These are phyloP conservation scores for Lipomyces orientalis DNA, from an alignment of 805 yeast species.

Conservation along the genomic window DNA sequence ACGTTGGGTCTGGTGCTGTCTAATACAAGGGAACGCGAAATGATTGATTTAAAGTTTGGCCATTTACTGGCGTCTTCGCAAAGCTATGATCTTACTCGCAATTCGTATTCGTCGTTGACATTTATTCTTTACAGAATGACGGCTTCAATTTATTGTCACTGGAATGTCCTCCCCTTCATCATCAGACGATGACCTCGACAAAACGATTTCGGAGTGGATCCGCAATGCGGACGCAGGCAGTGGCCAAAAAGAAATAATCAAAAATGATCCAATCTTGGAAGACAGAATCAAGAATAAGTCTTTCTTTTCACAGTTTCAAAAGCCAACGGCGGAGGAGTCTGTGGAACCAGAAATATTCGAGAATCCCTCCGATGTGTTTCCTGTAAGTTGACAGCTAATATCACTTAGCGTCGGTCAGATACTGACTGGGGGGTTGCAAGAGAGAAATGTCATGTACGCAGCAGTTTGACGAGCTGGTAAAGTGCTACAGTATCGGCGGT, in stretches of 20 bases:
- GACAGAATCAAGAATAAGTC: conserved; percentile 2
- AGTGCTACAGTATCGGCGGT: conserved; percentile 90
- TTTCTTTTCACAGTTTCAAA: background rate
- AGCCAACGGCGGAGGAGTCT: background rate
- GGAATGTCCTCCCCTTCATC: conserved; percentile 1
- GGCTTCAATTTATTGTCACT: background rate
- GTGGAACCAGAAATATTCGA: background rate
- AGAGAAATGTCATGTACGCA: conserved; percentile 74
- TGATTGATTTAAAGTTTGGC: too few species aligned
- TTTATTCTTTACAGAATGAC: too few species aligned
- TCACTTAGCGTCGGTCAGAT: background rate
- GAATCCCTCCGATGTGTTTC: conserved; percentile 18
- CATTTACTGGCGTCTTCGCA: too few species aligned
- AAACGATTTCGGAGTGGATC: conserved; percentile 20
- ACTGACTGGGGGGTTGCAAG: conserved; percentile 22
- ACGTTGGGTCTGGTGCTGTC: too few species aligned
- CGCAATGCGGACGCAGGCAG: background rate
- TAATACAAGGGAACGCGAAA: too few species aligned
- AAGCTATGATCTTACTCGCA: too few species aligned
- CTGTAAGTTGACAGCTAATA: conserved; percentile 13
- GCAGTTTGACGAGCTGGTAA: conserved; percentile 83
- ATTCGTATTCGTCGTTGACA: too few species aligned
- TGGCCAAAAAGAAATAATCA: background rate
- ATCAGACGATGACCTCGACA: conserved; percentile 18
- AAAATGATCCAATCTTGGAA: background rate